Evolutionary conservation across 2,329 filamentous ascomycete species (phyloP).

Genomic region (Talaromyces sp.): DNA sequence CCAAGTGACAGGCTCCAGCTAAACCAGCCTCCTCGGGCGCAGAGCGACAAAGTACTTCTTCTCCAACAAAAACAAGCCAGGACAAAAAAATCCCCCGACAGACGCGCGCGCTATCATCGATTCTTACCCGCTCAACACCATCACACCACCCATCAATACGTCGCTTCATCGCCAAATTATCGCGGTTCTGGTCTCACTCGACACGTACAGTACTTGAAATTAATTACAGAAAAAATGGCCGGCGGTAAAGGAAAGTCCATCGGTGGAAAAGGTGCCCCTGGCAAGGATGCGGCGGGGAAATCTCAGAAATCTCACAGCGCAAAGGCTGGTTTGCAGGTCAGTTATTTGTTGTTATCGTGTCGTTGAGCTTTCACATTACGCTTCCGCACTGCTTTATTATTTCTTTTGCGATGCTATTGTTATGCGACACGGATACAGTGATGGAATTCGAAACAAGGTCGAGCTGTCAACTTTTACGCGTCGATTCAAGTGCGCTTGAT

Average conservation of each 20-base stretch:
- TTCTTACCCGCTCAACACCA: constrained; percentile 1
- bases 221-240: constrained; percentile 53
- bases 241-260: constrained; percentile 93
- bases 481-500: not conserved
- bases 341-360: constrained; percentile 15
- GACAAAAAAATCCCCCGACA: constrained; percentile 4
- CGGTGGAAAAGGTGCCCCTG: constrained; percentile 82
- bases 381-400: not conserved
- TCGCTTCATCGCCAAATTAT: not conserved
- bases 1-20: not conserved
- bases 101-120: constrained; percentile 11
- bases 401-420: not conserved
- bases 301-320: constrained; percentile 90
- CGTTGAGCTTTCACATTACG: constrained; percentile 40
- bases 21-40: not conserved
- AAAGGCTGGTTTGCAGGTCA: constrained; percentile 88
- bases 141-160: constrained; percentile 9
- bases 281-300: constrained; percentile 75
- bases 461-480: constrained; percentile 1
- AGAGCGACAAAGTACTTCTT: not conserved
- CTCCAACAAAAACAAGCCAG: constrained; percentile 7
- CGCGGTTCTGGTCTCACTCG: not conserved
- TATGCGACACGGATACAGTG: constrained; percentile 7
- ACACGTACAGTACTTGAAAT: not conserved
- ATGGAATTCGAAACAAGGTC: not conserved